Base-by-base conservation (phyloP, 495 filamentous ascomycete genomes). In the Trypethelium eluteriae region DNA sequence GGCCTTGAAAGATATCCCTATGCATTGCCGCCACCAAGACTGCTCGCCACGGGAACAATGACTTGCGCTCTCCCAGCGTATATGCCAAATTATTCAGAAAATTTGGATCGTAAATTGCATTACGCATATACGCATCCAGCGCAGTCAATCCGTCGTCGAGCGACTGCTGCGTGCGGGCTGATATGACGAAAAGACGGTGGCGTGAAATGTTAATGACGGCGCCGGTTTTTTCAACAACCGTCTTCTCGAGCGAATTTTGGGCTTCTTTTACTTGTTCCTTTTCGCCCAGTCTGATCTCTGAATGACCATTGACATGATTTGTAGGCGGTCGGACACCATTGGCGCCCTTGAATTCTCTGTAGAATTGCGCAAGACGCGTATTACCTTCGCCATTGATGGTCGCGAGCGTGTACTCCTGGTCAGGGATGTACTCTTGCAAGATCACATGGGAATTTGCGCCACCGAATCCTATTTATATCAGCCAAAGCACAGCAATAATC, bases 371-470 rank as follows among this genome's bases (percentile, higher is more conserved):
- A 5, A 53, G 49, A 14, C 49, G 49, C 18, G 49, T 53, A 16
- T 53, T 25, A 53, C 18, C 49, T 14, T 18, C 49, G 18, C 49
- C 49, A 11, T 53, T 53, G 49, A 18, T n/a, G 49, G 12, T 18
- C 11, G 49, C n/a, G 12, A 53, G 5, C 18, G 49, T 53, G 49
- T 53, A 14, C 49, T 53, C 12, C 9, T 5, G 49, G 49, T 18
- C 49, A 5, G 49, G 49, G 18, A 53, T 53, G 49, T 53, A 53
- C n/a, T 53, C 11, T n/a, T 81, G 77, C 1, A 81, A 16, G 18
- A 82, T 75, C 0, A 74, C 77, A 66, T 83, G 81, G 2, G 79
- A 76, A 64, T 85, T 85, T 2, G 80, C 68, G 12, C 83, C 83
- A 0, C 83, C 83, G 44, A 80, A 80, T 2, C 49, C 49, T 53